Conservation (phyloP, 768 basidiomycete genomes). For the Pulveroboletus sp. region DNA sequence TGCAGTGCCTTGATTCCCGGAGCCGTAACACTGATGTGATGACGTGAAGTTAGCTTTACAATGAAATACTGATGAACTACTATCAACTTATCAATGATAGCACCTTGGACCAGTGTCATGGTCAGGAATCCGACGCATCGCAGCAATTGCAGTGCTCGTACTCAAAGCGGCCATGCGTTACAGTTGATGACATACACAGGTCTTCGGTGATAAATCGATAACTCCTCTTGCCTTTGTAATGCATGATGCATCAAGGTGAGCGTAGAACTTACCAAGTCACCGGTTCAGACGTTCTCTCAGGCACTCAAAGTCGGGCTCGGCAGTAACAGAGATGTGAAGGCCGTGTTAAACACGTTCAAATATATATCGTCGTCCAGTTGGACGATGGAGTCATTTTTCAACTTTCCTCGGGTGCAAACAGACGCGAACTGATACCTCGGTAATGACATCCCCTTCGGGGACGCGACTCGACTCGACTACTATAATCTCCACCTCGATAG, state of each 20-base stretch:
- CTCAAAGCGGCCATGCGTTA: background rate
- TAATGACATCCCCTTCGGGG: slow-evolving; percentile 4
- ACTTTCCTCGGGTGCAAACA: background rate
- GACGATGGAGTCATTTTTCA: background rate
- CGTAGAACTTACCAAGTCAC: background rate
- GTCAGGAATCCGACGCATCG: too few species aligned
- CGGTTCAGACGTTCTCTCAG: background rate
- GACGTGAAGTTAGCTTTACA: too few species aligned
- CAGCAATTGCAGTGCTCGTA: background rate
- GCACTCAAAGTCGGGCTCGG: background rate
- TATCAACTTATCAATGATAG: too few species aligned
- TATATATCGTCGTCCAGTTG: background rate
- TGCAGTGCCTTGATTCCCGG: too few species aligned
- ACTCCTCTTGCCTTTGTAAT: background rate
- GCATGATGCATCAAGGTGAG: background rate
- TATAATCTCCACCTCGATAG: slow-evolving; percentile 17
- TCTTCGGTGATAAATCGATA: background rate
- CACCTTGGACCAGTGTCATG: too few species aligned
- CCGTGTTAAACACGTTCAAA: background rate
- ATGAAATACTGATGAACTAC: too few species aligned
- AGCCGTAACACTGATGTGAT: too few species aligned
- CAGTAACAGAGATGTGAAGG: background rate
- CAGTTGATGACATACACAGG: background rate
- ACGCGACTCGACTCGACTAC: slow-evolving; percentile 10
- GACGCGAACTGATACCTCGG: background rate